These are phyloP conservation scores for Polyplosphaeria fusca DNA, from an alignment of 495 filamentous ascomycete species.

Conservation along the genomic window DNA sequence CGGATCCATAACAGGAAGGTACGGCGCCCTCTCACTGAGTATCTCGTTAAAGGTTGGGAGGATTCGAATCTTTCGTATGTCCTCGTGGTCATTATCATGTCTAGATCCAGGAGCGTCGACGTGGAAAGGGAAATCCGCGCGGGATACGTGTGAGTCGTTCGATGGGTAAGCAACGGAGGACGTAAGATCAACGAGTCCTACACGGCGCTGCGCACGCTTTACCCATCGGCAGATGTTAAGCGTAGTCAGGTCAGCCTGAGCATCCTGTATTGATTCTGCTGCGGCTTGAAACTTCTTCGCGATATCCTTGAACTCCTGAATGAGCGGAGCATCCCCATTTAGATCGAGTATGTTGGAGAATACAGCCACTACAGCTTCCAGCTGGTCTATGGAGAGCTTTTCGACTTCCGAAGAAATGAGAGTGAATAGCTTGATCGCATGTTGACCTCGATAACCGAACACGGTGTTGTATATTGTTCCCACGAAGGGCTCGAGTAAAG, in stretches of 20 bases:
- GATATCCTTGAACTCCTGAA: neutral
- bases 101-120: slow-evolving; percentile 49
- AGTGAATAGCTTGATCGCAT: slow-evolving; percentile 46
- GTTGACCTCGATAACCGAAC: slow-evolving; percentile 50
- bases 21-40: slow-evolving; percentile 50
- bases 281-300: neutral
- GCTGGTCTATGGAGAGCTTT: neutral
- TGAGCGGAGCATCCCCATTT: neutral
- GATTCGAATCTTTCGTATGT: slow-evolving; percentile 60
- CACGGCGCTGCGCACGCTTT: neutral
- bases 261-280: neutral
- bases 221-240: neutral
- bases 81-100: slow-evolving; percentile 65
- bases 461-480: slow-evolving; percentile 58
- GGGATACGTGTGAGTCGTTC: neutral
- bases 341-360: neutral
- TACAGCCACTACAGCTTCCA: slow-evolving; percentile 5
- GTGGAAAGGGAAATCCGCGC: slow-evolving; percentile 10
- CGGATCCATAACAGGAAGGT: slow-evolving; percentile 57
- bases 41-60: slow-evolving; percentile 65
- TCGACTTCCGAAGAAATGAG: slow-evolving; percentile 14
- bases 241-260: neutral
- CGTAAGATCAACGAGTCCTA: neutral
- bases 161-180: neutral
- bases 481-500: slow-evolving; percentile 53